Conservation (phyloP, 2,329 filamentous ascomycete species). For the Diatrype stigma region DNA sequence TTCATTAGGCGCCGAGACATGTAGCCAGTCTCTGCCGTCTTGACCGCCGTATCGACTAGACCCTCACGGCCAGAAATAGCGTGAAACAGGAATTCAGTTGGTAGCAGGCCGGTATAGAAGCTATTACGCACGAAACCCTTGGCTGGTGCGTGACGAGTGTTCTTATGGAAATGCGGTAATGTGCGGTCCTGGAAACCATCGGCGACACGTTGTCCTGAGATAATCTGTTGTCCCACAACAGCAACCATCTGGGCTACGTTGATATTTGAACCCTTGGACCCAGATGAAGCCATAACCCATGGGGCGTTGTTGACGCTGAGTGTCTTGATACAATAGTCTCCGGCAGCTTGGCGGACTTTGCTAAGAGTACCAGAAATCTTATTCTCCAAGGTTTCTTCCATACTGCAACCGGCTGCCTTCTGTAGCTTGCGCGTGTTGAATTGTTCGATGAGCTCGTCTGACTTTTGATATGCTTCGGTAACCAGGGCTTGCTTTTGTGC, state of each 20-base stretch:
- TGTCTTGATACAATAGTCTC: constrained; percentile 84
- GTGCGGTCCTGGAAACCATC: constrained; percentile 97
- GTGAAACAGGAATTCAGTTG: constrained; percentile 95
- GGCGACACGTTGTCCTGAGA: constrained; percentile 84
- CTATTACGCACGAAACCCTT: constrained; percentile 97
- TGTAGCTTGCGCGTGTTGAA: constrained; percentile 78
- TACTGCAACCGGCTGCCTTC: constrained; percentile 83
- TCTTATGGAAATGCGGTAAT: constrained; percentile 92
- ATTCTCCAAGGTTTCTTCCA: constrained; percentile 89
- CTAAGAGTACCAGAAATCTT: constrained; percentile 86
- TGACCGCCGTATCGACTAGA: constrained; percentile 96
- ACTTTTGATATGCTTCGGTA: constrained; percentile 71
- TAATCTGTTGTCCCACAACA: constrained; percentile 96
- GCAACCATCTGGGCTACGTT: constrained; percentile 99
- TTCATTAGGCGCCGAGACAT: constrained; percentile 99
- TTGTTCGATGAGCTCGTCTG: constrained; percentile 75
- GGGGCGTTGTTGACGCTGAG: constrained; percentile 90
- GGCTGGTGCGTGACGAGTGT: constrained; percentile 82
- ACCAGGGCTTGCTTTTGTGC: constrained; percentile 73
- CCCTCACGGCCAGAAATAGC: constrained; percentile 98
- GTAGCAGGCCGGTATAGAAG: constrained; percentile 88
- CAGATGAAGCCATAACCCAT: constrained; percentile 93
- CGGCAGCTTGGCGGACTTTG: constrained; percentile 85
- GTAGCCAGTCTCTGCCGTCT: constrained; percentile 97
- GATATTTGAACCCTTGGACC: constrained; percentile 94